Conservation (phyloP, 179 eudicot species). For the Silene coronaria region DNA sequence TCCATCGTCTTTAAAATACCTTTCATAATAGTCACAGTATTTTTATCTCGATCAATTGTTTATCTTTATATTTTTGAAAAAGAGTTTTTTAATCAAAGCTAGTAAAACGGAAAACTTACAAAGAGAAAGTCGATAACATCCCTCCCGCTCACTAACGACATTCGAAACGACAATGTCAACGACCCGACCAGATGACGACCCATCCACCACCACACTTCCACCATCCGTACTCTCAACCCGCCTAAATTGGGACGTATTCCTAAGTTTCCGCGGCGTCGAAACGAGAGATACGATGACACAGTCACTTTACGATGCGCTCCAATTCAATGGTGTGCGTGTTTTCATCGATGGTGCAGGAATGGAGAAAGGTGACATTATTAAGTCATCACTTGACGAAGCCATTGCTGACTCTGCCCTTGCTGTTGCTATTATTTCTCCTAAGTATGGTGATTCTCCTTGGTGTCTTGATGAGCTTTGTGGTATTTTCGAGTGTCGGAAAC, state of each 20-base stretch:
- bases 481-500: constrained; percentile 19
- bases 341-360: constrained; percentile 33
- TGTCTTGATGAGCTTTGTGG: constrained; percentile 34
- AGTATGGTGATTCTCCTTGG: constrained; percentile 34
- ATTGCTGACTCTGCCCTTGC: constrained; percentile 37
- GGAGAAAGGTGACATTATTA: constrained; percentile 28
- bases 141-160: too few species aligned
- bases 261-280: constrained; percentile 46
- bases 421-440: constrained; percentile 29
- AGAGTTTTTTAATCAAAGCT: too few species aligned
- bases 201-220: constrained; percentile 29
- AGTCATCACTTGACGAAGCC: constrained; percentile 19
- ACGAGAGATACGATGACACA: constrained; percentile 31
- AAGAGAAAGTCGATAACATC: too few species aligned
- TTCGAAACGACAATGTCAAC: too few species aligned
- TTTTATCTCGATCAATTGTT: too few species aligned
- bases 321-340: constrained; percentile 15
- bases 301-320: constrained; percentile 13
- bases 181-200: too few species aligned
- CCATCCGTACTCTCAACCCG: constrained; percentile 30
- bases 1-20: too few species aligned
- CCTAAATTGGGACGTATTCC: constrained; percentile 42
- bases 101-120: too few species aligned
- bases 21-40: too few species aligned
- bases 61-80: too few species aligned